A percentile compares a stretch with the other conserved stretches of the same genome.
Conservation (phyloP, 2,329 filamentous ascomycete species). For the Penicillium hesseltinei region DNA sequence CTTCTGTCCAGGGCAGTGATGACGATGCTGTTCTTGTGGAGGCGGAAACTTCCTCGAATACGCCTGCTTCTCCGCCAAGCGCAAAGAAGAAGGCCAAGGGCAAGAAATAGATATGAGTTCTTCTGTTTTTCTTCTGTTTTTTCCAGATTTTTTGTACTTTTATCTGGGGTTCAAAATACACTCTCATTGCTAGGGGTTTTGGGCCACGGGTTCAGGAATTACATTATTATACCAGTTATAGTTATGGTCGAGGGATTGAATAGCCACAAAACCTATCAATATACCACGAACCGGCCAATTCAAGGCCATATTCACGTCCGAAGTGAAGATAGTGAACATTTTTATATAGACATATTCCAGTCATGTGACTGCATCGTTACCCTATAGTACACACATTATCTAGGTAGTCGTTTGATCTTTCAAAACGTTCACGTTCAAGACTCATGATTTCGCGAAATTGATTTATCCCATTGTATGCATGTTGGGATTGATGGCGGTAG, state of each 20-base stretch:
- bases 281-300: neutral
- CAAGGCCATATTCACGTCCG: neutral
- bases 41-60: constrained; percentile 44
- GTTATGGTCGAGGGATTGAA: neutral
- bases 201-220: neutral
- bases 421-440: no score
- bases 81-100: constrained; percentile 48
- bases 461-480: no score
- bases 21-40: constrained; percentile 80
- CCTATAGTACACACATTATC: no score
- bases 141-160: neutral
- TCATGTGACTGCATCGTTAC: no score
- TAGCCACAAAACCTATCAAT: neutral
- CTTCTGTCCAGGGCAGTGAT: constrained; percentile 51
- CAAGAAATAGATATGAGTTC: constrained; percentile 40
- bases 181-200: neutral
- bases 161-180: constrained; percentile 1
- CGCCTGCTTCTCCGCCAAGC: constrained; percentile 21
- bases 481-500: no score
- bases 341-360: no score
- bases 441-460: no score
- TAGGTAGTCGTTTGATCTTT: no score
- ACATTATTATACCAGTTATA: constrained; percentile 1
- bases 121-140: constrained; percentile 4
- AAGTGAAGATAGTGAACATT: no score